Base-by-base conservation (phyloP, 495 filamentous ascomycete species). In the Evernia prunastri region DNA sequence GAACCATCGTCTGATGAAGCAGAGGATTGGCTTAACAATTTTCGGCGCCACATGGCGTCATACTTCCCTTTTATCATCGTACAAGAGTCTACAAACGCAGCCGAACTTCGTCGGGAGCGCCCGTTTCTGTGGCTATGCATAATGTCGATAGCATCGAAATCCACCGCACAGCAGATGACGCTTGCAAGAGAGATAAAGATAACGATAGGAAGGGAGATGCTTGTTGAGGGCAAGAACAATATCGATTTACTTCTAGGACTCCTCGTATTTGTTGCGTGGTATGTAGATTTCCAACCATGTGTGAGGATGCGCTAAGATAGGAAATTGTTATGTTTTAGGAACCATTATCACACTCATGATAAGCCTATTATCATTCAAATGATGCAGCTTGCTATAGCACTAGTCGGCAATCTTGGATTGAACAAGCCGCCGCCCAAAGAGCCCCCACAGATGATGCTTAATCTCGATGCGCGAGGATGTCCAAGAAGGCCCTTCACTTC, bases 81-180 rank as follows among this genome's bases (percentile, higher is more conserved):
- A 7, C 77, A 77, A 0, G 66, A 72, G 5, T 65, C 73, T 63
- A 70, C 78, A 33, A 84, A 78, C 0, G 77, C 81, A 7, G 70
- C 76, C 6, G 70, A 76, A 61, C 75, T 86, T 13, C 78, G 73
- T 35, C 69, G 74, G 40, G 63, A 74, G 39, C 74, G 77, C 23
- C 83, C 84, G 0, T 81, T 85, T 47, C 61, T 85, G 33, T 83
- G 82, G 78, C 73, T 81, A 31, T 79, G 76, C 63, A 83, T 85
- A 36, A 82, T 84, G 75, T 74, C 77, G 8, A 73, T 81, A 2
- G 58, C 70, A 0, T 74, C 71, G 9, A 72, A 63, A 56, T 74
- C 68, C 0, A 69, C 71, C 10, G 66, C 69, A 11, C 68, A 76
- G 53, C 78, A 80, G 53, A 68, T 73, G 1, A 63, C 59, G 1